Conservation (phyloP, 306 rosid species). For the Cyamopsis tetragonoloba region DNA sequence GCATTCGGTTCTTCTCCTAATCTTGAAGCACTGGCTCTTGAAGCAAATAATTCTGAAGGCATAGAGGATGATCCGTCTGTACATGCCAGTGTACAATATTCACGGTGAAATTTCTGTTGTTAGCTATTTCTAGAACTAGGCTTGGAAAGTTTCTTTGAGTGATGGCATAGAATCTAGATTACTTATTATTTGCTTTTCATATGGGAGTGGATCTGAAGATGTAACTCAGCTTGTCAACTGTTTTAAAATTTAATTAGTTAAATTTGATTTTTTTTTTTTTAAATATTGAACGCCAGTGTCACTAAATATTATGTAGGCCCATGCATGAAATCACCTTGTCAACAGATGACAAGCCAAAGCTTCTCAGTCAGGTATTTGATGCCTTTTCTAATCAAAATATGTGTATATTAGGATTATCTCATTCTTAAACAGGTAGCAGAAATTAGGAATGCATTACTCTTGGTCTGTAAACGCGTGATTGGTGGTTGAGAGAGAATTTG, state of each 20-base stretch:
- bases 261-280: background rate
- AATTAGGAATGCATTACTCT: background rate
- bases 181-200: constrained; percentile 13
- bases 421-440: background rate
- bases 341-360: constrained; percentile 93
- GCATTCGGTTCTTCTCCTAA: constrained; percentile 98
- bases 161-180: constrained; percentile 1
- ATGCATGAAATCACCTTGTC: constrained; percentile 99
- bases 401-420: background rate
- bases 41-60: constrained; percentile 47
- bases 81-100: constrained; percentile 49
- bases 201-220: constrained; percentile 18
- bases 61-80: constrained; percentile 64
- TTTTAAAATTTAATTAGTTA: constrained; percentile 13
- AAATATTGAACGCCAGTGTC: constrained; percentile 19
- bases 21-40: constrained; percentile 94
- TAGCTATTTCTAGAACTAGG: background rate
- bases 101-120: constrained; percentile 46
- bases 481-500: constrained; percentile 15
- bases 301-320: constrained; percentile 66
- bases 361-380: constrained; percentile 86
- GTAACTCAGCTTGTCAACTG: constrained; percentile 8
- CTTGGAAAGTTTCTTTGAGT: constrained; percentile 8
- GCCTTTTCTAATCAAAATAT: background rate
- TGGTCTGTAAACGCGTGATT: background rate